Conservation (phyloP, 192 early-diverging fungal species). For the Lunasporangiospora selenospora region DNA sequence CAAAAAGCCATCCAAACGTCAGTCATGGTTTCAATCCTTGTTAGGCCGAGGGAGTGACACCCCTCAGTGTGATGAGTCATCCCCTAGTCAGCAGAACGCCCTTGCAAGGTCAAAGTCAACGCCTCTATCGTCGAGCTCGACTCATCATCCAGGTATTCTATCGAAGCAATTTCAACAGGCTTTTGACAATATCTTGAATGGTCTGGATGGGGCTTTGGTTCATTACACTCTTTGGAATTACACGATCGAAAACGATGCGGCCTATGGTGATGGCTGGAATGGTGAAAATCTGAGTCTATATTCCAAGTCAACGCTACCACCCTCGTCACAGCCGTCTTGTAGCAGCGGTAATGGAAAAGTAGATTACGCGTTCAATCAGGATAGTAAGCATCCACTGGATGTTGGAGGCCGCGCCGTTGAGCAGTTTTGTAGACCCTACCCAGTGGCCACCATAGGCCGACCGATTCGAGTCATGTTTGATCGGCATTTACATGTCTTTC, state of each 20-base stretch:
- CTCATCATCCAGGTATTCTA: no score
- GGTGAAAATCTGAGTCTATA: slow-evolving; percentile 61
- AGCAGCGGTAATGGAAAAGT: no score
- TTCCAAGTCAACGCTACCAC: no score
- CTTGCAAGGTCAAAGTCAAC: slow-evolving; percentile 40
- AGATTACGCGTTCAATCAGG: neutral
- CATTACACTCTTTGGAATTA: slow-evolving; percentile 63
- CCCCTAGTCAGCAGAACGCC: no score
- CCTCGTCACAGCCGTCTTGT: no score
- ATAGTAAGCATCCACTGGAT: no score
- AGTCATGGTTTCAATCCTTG: no score
- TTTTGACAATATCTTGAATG: slow-evolving; percentile 60
- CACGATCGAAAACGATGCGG: slow-evolving; percentile 50
- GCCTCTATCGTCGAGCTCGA: no score
- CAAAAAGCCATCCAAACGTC: no score
- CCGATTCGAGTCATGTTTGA: slow-evolving; percentile 24
- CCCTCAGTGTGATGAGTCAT: no score
- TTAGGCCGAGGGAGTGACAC: no score
- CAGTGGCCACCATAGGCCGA: slow-evolving; percentile 22
- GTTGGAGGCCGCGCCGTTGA: slow-evolving; percentile 33
- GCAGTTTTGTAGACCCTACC: slow-evolving; percentile 44
- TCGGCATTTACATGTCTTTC: slow-evolving; percentile 9
- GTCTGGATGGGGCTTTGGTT: slow-evolving; percentile 49
- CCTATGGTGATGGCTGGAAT: slow-evolving; percentile 61
- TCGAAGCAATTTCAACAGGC: slow-evolving; percentile 40